Conservation (phyloP, 352 stramenopile species). For the Globisporangium abappressorium region DNA sequence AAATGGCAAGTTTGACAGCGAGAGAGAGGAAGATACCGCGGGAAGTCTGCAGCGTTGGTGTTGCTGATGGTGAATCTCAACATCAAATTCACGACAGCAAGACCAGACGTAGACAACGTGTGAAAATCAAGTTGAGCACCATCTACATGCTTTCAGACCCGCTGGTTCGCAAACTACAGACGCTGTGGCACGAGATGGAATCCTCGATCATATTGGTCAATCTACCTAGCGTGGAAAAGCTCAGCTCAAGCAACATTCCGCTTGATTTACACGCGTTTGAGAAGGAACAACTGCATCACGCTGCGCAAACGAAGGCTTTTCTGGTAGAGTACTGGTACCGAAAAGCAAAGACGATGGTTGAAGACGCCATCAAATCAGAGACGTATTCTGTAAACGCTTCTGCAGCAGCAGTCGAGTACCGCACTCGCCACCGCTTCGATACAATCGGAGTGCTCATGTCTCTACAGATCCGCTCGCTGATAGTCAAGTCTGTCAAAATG, state of each 20-base stretch:
- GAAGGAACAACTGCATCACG: slow-evolving; percentile 45
- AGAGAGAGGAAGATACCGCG: background rate
- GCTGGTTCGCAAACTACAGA: slow-evolving; percentile 50
- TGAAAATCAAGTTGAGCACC: slow-evolving; percentile 37
- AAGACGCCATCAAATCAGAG: slow-evolving; percentile 29
- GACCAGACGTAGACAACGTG: slow-evolving; percentile 29
- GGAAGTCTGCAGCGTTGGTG: background rate
- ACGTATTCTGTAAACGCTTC: slow-evolving; percentile 26
- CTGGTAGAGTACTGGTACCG: slow-evolving; percentile 69
- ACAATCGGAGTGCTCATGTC: slow-evolving; percentile 70
- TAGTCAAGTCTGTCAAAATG: slow-evolving; percentile 58
- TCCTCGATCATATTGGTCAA: slow-evolving; percentile 41
- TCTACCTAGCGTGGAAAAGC: slow-evolving; percentile 28
- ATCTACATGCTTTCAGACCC: slow-evolving; percentile 50
- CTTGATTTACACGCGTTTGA: slow-evolving; percentile 59
- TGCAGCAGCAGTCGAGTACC: slow-evolving; percentile 20
- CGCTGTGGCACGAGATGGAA: slow-evolving; percentile 62
- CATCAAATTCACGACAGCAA: slow-evolving; percentile 21
- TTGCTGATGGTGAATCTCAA: background rate
- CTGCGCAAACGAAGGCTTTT: slow-evolving; percentile 31
- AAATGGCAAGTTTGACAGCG: background rate
- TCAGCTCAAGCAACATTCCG: slow-evolving; percentile 23
- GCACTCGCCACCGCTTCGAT: slow-evolving; percentile 55
- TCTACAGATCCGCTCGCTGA: slow-evolving; percentile 59
- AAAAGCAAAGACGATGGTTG: slow-evolving; percentile 42